phyloP scores from a whole-genome alignment of 495 filamentous ascomycete species.

The Oidiodendron maius region DNA sequence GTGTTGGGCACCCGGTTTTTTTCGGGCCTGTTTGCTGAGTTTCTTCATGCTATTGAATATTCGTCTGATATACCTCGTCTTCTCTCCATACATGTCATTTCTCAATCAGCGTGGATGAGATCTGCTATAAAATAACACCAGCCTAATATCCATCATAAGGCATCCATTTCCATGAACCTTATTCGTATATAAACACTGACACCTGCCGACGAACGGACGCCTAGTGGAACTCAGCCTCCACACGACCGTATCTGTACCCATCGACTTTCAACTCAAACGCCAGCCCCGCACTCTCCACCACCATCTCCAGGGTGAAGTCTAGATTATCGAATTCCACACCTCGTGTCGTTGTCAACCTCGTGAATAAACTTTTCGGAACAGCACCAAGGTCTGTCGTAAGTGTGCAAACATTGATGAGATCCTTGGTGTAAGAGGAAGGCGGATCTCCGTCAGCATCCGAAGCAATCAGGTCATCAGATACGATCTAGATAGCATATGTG shows the following conservation, averaged over 20 bases:
- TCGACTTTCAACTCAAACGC: conserved; percentile 71
- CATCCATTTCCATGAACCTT: too few relatives aligned
- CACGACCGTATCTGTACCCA: conserved; percentile 62
- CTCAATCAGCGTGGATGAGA: too few relatives aligned
- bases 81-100: too few relatives aligned
- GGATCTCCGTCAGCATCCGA: conserved; percentile 56
- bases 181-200: not conserved
- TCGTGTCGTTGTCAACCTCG: conserved; percentile 60
- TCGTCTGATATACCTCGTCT: too few relatives aligned
- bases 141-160: too few relatives aligned
- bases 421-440: conserved; percentile 48
- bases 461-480: conserved; percentile 69
- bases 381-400: conserved; percentile 67
- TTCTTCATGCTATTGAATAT: too few relatives aligned
- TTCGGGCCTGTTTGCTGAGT: too few relatives aligned
- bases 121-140: too few relatives aligned
- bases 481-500: conserved; percentile 43
- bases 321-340: conserved; percentile 70
- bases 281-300: conserved; percentile 63
- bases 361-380: conserved; percentile 61
- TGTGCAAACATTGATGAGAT: conserved; percentile 65
- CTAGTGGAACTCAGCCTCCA: conserved; percentile 65
- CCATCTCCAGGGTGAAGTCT: conserved; percentile 72
- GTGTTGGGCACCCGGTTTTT: too few relatives aligned
- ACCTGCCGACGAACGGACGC: not conserved